Percentiles rank a stretch among this genome's conserved stretches.
Evolutionary conservation across 1,284 basidiomycete genomes (phyloP).

Genomic region (Paramarasmius palmivorus): DNA sequence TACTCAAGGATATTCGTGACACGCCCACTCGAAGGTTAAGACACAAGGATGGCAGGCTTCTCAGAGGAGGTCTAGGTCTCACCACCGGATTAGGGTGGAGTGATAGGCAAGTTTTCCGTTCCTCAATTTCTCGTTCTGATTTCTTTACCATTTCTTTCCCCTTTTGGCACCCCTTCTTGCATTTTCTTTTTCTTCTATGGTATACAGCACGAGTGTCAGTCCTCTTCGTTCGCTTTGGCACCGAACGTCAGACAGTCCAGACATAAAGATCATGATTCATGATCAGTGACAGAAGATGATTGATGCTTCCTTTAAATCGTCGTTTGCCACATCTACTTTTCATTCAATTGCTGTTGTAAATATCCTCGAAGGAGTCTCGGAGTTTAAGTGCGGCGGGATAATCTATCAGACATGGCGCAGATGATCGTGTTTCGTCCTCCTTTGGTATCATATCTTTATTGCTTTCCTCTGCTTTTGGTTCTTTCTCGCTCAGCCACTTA

Average conservation of each 20-base stretch:
- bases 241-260: background rate
- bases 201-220: background rate
- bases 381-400: background rate
- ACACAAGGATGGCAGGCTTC: constrained; percentile 69
- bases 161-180: constrained; percentile 6
- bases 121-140: background rate
- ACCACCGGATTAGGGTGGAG: constrained; percentile 85
- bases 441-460: background rate
- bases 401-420: too few species aligned
- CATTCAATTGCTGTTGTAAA: too few species aligned
- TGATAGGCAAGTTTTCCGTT: constrained; percentile 55
- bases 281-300: background rate
- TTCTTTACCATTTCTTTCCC: constrained; percentile 5
- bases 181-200: background rate
- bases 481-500: background rate
- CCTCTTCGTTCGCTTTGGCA: too few species aligned
- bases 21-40: constrained; percentile 60
- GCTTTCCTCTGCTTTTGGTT: background rate
- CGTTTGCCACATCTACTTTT: too few species aligned
- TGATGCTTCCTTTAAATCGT: too few species aligned
- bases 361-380: too few species aligned
- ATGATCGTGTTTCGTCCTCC: background rate
- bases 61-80: constrained; percentile 72
- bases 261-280: background rate
- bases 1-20: constrained; percentile 65